Conservation (phyloP, 2,329 filamentous ascomycete species). For the Penicillium decumbens region DNA sequence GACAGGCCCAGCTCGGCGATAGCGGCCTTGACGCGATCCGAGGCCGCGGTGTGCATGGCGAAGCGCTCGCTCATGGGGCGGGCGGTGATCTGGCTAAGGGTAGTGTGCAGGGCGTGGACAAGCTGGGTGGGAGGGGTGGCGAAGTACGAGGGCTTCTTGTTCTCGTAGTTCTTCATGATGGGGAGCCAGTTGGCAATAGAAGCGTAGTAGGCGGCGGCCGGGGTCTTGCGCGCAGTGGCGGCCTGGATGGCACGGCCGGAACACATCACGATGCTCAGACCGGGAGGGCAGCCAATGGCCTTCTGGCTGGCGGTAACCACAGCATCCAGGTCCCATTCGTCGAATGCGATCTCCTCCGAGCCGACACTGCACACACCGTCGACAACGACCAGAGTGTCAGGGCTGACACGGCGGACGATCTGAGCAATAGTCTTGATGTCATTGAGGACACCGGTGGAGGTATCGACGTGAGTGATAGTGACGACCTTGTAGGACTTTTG, state of each 20-base stretch:
- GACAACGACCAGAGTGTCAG: slow-evolving; percentile 84
- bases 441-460: slow-evolving; percentile 90
- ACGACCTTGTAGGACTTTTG: slow-evolving; percentile 91
- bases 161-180: slow-evolving; percentile 99
- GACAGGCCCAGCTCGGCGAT: slow-evolving; percentile 76
- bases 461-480: slow-evolving; percentile 95
- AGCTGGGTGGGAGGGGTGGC: slow-evolving; percentile 94
- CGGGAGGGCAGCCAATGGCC: slow-evolving; percentile 91
- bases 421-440: slow-evolving; percentile 81
- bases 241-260: slow-evolving; percentile 79
- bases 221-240: slow-evolving; percentile 74
- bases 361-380: slow-evolving; percentile 97
- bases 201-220: slow-evolving; percentile 84
- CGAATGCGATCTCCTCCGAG: slow-evolving; percentile 91
- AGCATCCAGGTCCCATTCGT: slow-evolving; percentile 87
- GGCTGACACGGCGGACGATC: slow-evolving; percentile 78
- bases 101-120: slow-evolving; percentile 84
- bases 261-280: slow-evolving; percentile 89
- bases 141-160: slow-evolving; percentile 95
- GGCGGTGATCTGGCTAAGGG: slow-evolving; percentile 79
- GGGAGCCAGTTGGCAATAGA: slow-evolving; percentile 97
- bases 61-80: slow-evolving; percentile 77
- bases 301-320: slow-evolving; percentile 95
- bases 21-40: slow-evolving; percentile 80
- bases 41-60: slow-evolving; percentile 70